Conservation (phyloP, 495 filamentous ascomycete genomes). For the Penicillium psychrofluorescens region DNA sequence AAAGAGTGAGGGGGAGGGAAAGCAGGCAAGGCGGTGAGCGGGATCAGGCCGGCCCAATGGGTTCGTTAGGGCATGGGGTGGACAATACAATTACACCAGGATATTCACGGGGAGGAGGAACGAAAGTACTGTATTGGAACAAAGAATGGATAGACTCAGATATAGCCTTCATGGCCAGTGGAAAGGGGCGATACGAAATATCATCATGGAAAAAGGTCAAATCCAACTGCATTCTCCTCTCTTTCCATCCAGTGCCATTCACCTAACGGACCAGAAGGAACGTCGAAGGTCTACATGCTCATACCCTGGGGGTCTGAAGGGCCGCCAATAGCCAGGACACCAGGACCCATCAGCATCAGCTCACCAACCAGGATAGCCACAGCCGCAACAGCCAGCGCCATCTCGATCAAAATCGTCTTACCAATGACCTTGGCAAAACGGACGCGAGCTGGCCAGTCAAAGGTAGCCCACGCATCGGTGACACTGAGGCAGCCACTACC, state of each 20-base stretch:
- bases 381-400: slow-evolving; percentile 37
- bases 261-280: too few relatives aligned
- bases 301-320: too few relatives aligned
- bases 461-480: slow-evolving; percentile 63
- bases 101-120: too few relatives aligned
- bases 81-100: too few relatives aligned
- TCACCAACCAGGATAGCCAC: slow-evolving; percentile 26
- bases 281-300: too few relatives aligned
- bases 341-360: slow-evolving; percentile 16
- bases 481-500: slow-evolving; percentile 63
- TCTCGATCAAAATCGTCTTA: slow-evolving; percentile 53
- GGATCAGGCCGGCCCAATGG: too few relatives aligned
- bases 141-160: not conserved
- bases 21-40: slow-evolving; percentile 15
- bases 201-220: too few relatives aligned
- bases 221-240: too few relatives aligned
- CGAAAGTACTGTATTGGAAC: not conserved
- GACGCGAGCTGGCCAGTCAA: slow-evolving; percentile 56
- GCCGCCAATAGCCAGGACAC: not conserved
- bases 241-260: too few relatives aligned
- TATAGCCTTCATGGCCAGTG: not conserved
- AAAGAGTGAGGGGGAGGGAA: slow-evolving; percentile 8
- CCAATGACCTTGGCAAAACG: slow-evolving; percentile 60
- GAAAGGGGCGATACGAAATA: too few relatives aligned
- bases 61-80: too few relatives aligned